Evolutionary conservation across 139 green algal species (phyloP).

Genomic region (Yamagishiella unicocca): DNA sequence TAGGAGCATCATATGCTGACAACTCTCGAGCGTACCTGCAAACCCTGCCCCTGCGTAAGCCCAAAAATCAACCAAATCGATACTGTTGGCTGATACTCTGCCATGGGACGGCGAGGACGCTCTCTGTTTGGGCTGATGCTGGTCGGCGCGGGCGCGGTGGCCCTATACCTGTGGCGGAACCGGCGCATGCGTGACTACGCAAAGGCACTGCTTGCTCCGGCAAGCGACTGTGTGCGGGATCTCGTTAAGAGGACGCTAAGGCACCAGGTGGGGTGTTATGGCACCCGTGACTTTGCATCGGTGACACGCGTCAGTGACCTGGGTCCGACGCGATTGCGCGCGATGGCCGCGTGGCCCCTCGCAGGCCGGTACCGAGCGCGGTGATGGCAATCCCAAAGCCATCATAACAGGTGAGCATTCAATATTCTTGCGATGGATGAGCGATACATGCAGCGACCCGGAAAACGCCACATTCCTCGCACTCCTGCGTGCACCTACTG

Average conservation of each 20-base stretch:
- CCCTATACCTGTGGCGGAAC: slow-evolving; percentile 2
- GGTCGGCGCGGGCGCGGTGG: background rate
- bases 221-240: background rate
- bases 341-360: background rate
- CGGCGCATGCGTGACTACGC: background rate
- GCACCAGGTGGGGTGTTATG: slow-evolving; percentile 11
- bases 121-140: background rate
- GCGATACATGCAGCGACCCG: no score
- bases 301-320: background rate
- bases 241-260: background rate
- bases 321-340: background rate
- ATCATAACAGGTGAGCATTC: background rate
- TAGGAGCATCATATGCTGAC: no score
- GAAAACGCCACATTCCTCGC: no score
- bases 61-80: no score
- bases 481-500: no score
- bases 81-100: no score
- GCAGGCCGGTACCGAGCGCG: background rate
- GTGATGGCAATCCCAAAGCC: background rate
- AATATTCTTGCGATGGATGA: no score
- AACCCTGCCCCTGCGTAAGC: no score
- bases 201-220: slow-evolving; percentile 1
- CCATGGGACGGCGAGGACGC: background rate
- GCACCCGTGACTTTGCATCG: background rate
- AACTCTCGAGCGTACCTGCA: no score